phyloP scores from a whole-genome alignment of 2,329 filamentous ascomycete genomes.

The Cryphonectria radicalis region DNA sequence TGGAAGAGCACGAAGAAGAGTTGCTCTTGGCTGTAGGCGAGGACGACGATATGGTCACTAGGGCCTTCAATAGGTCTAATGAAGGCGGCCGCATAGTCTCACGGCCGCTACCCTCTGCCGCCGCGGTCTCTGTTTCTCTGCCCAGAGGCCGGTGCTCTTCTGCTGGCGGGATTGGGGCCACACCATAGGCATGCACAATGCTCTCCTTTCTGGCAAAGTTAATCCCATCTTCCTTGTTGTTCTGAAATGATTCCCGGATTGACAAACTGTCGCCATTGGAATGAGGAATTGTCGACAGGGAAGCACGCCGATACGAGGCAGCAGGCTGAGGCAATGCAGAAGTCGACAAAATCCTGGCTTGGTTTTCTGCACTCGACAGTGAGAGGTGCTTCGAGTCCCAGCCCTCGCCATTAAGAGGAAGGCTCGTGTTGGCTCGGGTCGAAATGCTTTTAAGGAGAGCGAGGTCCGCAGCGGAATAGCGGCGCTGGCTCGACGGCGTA shows the following conservation, averaged over 20 bases:
- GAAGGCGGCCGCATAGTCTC: slow-evolving; percentile 38
- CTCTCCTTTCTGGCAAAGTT: slow-evolving; percentile 30
- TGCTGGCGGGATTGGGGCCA: slow-evolving; percentile 29
- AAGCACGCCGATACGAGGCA: not conserved
- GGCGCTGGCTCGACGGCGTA: slow-evolving; percentile 5
- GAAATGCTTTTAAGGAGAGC: slow-evolving; percentile 1
- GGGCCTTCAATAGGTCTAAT: slow-evolving; percentile 33
- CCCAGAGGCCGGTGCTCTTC: slow-evolving; percentile 59
- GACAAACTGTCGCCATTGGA: not conserved
- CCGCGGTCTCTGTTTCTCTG: slow-evolving; percentile 57
- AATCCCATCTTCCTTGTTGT: slow-evolving; percentile 2
- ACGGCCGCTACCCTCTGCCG: slow-evolving; percentile 40
- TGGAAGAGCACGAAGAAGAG: slow-evolving; percentile 45
- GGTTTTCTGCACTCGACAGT: not conserved
- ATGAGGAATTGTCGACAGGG: not conserved
- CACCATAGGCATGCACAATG: slow-evolving; percentile 2
- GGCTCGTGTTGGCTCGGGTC: not conserved
- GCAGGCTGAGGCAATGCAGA: not conserved
- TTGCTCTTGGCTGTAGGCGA: slow-evolving; percentile 40
- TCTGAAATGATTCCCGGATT: not conserved
- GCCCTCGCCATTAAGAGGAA: not conserved
- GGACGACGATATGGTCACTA: slow-evolving; percentile 33
- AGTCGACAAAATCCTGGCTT: not conserved
- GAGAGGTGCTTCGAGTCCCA: not conserved
- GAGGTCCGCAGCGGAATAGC: slow-evolving; percentile 18